Conservation (phyloP, 1,139 yeast species). For the Hemisphaericaspora lyxosophila region DNA sequence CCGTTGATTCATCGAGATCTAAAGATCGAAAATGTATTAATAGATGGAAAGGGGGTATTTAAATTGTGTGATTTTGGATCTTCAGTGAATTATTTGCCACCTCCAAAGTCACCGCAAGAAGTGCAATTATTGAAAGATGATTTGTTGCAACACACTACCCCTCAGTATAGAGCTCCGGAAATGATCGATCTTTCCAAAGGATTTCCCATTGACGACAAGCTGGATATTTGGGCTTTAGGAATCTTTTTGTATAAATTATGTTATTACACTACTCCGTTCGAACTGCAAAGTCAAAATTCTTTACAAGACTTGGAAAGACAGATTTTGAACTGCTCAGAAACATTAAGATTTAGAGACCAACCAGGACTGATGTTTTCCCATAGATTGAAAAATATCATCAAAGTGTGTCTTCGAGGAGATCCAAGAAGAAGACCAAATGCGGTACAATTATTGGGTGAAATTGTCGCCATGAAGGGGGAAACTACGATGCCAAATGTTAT, state of each 20-base stretch:
- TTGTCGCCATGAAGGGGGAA: slow-evolving; percentile 58
- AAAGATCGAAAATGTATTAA: slow-evolving; percentile 90
- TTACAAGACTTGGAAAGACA: slow-evolving; percentile 41
- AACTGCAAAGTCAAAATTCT: slow-evolving; percentile 50
- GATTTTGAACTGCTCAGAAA: slow-evolving; percentile 34
- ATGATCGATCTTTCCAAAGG: slow-evolving; percentile 89
- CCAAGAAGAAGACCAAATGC: slow-evolving; percentile 74
- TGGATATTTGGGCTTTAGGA: slow-evolving; percentile 97
- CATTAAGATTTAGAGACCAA: slow-evolving; percentile 35
- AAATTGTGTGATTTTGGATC: slow-evolving; percentile 96
- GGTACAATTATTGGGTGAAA: slow-evolving; percentile 67
- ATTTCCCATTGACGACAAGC: slow-evolving; percentile 87
- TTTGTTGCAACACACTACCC: slow-evolving; percentile 88
- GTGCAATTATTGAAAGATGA: slow-evolving; percentile 73
- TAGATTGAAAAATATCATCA: slow-evolving; percentile 57
- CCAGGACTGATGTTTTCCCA: slow-evolving; percentile 42
- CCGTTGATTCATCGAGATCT: slow-evolving; percentile 91
- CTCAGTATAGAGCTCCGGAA: slow-evolving; percentile 96
- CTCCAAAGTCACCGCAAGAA: slow-evolving; percentile 67
- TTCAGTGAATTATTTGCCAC: slow-evolving; percentile 63
- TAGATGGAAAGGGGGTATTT: slow-evolving; percentile 68
- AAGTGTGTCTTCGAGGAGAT: slow-evolving; percentile 63
- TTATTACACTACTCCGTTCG: slow-evolving; percentile 94
- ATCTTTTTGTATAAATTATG: slow-evolving; percentile 86
- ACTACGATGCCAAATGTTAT: slow-evolving; percentile 53